Evolutionary conservation across 352 stramenopile species (phyloP).

Genomic region (Elongisporangium senticosum): DNA sequence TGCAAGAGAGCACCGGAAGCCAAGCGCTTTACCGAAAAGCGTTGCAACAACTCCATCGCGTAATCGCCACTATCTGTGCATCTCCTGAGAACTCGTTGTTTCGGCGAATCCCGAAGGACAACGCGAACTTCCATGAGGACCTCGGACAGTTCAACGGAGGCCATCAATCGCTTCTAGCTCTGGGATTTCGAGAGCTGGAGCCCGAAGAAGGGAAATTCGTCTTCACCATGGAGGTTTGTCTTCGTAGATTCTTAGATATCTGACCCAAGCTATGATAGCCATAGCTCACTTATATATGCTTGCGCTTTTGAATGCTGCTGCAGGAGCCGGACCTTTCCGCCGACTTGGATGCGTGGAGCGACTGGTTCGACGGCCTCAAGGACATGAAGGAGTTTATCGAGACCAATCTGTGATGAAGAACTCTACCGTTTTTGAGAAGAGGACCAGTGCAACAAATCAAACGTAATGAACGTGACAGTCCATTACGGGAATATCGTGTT

Average conservation of each 20-base stretch:
- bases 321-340: conserved; percentile 68
- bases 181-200: conserved; percentile 66
- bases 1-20: conserved; percentile 31
- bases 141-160: conserved; percentile 60
- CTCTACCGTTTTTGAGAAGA: conserved; percentile 9
- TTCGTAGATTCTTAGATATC: not conserved
- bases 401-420: conserved; percentile 19
- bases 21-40: conserved; percentile 28
- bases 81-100: conserved; percentile 66
- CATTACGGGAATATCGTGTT: conserved; percentile 3
- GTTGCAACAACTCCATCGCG: conserved; percentile 39
- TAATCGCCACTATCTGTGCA: conserved; percentile 63
- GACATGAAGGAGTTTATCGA: conserved; percentile 49
- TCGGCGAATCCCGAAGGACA: conserved; percentile 70
- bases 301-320: conserved; percentile 1
- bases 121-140: conserved; percentile 60
- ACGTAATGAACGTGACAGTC: not conserved
- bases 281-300: not conserved
- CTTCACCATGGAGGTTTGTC: conserved; percentile 62
- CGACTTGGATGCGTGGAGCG: conserved; percentile 76
- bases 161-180: conserved; percentile 52
- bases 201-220: conserved; percentile 37
- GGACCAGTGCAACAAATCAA: conserved; percentile 1
- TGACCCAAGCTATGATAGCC: too few relatives aligned
- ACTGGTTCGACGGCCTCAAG: conserved; percentile 76